Percentiles rank a stretch among this genome's conserved stretches.
Conservation (phyloP, 257 asterid species). For the Gynochthodes officinalis region DNA sequence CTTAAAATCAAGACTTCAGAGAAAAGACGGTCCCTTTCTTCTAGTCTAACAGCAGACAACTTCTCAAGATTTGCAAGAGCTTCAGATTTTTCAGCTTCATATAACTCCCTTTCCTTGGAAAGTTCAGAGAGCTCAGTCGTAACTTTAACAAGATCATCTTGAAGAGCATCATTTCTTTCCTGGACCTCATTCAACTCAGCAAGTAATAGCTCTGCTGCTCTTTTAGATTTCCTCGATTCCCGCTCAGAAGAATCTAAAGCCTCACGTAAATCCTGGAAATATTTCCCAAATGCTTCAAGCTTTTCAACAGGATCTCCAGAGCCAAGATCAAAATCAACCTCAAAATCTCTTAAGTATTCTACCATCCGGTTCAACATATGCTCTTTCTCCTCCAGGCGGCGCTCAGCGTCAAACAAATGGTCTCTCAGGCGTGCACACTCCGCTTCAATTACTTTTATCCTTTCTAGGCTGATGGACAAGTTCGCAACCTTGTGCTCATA, state of each 20-base stretch:
- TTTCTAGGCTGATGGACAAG: constrained; percentile 50
- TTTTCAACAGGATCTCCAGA: constrained; percentile 53
- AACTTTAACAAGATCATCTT: constrained; percentile 74
- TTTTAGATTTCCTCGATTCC: constrained; percentile 76
- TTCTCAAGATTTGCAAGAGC: constrained; percentile 63
- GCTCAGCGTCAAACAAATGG: constrained; percentile 55
- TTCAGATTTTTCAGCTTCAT: constrained; percentile 62
- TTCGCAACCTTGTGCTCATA: constrained; percentile 53
- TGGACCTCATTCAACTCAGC: constrained; percentile 98
- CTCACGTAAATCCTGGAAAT: constrained; percentile 44
- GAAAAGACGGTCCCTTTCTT: constrained; percentile 62
- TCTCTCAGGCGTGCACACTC: constrained; percentile 56
- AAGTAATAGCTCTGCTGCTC: constrained; percentile 87
- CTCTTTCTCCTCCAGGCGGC: constrained; percentile 53
- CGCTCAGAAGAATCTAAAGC: constrained; percentile 50
- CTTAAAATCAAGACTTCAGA: constrained; percentile 56
- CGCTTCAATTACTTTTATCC: constrained; percentile 55
- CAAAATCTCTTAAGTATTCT: constrained; percentile 47
- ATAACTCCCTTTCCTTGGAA: constrained; percentile 58
- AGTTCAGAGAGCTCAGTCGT: constrained; percentile 52
- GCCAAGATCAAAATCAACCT: constrained; percentile 33
- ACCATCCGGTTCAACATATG: constrained; percentile 49
- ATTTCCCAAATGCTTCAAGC: constrained; percentile 46
- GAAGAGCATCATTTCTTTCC: constrained; percentile 87
- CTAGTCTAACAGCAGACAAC: constrained; percentile 47